Evolutionary conservation across 345 rosid species (phyloP).

Genomic region (Arabis hirsuta): DNA sequence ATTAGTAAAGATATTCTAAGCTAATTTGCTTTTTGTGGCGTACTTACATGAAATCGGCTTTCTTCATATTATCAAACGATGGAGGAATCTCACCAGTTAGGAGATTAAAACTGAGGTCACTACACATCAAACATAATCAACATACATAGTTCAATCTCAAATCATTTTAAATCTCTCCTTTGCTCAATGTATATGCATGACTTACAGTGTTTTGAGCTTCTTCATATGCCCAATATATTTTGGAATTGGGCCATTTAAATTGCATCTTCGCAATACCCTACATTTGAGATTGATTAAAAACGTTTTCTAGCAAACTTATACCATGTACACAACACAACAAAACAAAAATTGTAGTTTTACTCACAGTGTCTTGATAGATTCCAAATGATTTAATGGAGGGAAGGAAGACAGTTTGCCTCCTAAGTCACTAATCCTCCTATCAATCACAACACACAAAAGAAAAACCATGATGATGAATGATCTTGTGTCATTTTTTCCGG

Average conservation of each 20-base stretch:
- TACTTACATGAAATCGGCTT: conserved; percentile 78
- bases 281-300: conserved; percentile 29
- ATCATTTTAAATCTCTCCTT: conserved; percentile 7
- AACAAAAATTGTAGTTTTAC: conserved; percentile 35
- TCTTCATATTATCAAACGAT: conserved; percentile 53
- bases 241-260: conserved; percentile 65
- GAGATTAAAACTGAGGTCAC: conserved; percentile 84
- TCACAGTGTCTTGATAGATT: conserved; percentile 77
- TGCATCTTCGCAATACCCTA: conserved; percentile 75
- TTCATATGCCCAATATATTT: conserved; percentile 57
- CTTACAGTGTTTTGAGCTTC: conserved; percentile 80
- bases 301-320: background rate
- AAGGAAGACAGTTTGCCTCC: conserved; percentile 62
- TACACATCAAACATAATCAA: conserved; percentile 49
- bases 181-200: conserved; percentile 12
- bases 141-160: conserved; percentile 1
- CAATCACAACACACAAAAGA: conserved; percentile 21
- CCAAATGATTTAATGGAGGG: conserved; percentile 56
- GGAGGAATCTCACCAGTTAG: conserved; percentile 72
- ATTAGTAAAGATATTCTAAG: background rate
- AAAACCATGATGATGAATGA: conserved; percentile 12
- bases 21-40: background rate
- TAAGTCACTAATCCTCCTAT: conserved; percentile 82
- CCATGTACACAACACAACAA: background rate
- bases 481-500: background rate